phyloP scores from a whole-genome alignment of 1,284 basidiomycete species.

The Pseudomicrostroma phylloplanum region DNA sequence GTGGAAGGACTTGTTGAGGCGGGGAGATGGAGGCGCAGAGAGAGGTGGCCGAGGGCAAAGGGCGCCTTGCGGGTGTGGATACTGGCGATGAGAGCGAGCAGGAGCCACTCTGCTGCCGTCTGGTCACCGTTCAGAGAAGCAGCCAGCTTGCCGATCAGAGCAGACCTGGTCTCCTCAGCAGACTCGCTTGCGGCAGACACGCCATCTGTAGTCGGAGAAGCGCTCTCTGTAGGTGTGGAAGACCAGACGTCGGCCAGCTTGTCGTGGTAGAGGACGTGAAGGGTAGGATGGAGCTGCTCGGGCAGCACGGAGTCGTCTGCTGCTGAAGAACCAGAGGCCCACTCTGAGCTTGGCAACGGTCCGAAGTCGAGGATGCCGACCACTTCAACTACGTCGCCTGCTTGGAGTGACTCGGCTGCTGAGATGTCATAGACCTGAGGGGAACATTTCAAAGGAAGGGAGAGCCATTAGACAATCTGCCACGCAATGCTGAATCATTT shows the following conservation, averaged over 20 bases:
- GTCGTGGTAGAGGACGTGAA: slow-evolving; percentile 1
- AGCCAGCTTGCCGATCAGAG: not conserved
- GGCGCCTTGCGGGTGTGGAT: slow-evolving; percentile 7
- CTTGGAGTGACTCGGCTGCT: slow-evolving; percentile 2
- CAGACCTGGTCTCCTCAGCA: not conserved
- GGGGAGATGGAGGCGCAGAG: not conserved
- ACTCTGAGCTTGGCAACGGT: not conserved
- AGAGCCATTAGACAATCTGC: too few relatives aligned
- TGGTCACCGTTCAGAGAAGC: not conserved
- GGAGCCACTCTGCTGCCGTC: not conserved
- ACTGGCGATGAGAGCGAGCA: slow-evolving; percentile 4
- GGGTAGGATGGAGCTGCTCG: not conserved
- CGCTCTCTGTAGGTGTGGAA: not conserved
- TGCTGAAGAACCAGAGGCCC: not conserved
- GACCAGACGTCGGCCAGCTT: not conserved
- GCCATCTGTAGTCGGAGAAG: not conserved
- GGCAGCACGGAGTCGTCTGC: not conserved
- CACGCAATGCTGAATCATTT: too few relatives aligned
- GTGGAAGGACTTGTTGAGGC: not conserved
- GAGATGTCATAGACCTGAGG: not conserved
- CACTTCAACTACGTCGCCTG: not conserved
- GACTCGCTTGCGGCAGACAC: not conserved
- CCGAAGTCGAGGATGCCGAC: not conserved
- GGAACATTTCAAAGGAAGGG: too few relatives aligned
- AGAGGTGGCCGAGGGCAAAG: slow-evolving; percentile 1